A percentile compares a stretch with the other conserved stretches of the same genome.
phyloP scores from a whole-genome alignment of 2,329 filamentous ascomycete species.

The Juglanconis oblonga region DNA sequence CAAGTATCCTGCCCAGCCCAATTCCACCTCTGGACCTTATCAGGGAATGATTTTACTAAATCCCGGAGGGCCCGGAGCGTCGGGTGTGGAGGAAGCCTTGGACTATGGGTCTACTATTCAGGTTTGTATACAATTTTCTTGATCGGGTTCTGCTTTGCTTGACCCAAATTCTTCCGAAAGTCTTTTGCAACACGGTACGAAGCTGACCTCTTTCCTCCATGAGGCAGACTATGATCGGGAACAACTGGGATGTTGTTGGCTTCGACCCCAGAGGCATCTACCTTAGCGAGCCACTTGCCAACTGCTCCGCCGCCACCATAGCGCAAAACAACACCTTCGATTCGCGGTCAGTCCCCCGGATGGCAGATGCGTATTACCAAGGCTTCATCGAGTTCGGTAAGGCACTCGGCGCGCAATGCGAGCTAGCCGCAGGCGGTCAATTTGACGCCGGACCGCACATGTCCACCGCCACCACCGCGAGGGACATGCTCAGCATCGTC shows the following conservation, averaged over 20 bases:
- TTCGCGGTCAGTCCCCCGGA: neutral
- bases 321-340: neutral
- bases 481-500: constrained; percentile 25
- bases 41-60: constrained; percentile 8
- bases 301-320: constrained; percentile 3
- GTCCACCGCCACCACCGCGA: constrained; percentile 21
- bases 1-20: constrained; percentile 12
- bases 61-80: neutral
- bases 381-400: neutral
- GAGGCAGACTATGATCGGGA: neutral
- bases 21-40: constrained; percentile 12
- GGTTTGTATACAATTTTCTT: neutral
- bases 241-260: constrained; percentile 4
- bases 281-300: neutral
- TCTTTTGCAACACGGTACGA: neutral
- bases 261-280: constrained; percentile 8
- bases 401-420: neutral
- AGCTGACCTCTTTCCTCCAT: neutral
- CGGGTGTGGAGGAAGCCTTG: neutral
- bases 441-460: constrained; percentile 14
- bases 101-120: neutral
- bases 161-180: no score
- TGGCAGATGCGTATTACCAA: neutral
- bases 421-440: neutral
- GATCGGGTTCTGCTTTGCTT: no score